A percentile compares a stretch with the other conserved stretches of the same genome.
These are phyloP conservation scores for Adansonia grandidieri DNA, from an alignment of 441 rosid genomes.

Conservation along the genomic window DNA sequence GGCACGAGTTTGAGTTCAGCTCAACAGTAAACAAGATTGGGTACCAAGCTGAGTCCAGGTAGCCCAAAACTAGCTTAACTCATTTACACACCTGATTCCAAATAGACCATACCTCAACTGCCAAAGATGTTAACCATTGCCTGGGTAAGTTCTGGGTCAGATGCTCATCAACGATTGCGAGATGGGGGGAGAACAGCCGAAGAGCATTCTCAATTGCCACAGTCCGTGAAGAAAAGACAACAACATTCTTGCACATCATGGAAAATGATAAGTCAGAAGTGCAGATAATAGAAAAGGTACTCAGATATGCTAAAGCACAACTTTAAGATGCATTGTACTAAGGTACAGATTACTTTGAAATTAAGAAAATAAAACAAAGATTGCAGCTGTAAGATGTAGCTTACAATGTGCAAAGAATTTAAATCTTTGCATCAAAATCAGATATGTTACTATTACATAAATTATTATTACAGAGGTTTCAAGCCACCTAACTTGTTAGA, in stretches of 20 bases:
- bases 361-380: slow-evolving; percentile 1
- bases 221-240: slow-evolving; percentile 90
- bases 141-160: slow-evolving; percentile 80
- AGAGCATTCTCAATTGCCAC: slow-evolving; percentile 88
- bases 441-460: neutral
- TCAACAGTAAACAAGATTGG: neutral
- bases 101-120: slow-evolving; percentile 60
- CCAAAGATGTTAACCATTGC: slow-evolving; percentile 87
- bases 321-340: neutral
- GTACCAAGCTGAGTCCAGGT: neutral
- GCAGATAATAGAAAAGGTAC: slow-evolving; percentile 20
- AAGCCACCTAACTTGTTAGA: neutral
- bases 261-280: slow-evolving; percentile 39
- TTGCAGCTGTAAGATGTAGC: neutral
- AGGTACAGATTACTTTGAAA: neutral
- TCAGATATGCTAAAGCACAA: slow-evolving; percentile 9
- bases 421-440: neutral
- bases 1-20: neutral
- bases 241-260: slow-evolving; percentile 62
- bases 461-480: neutral
- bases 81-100: slow-evolving; percentile 1
- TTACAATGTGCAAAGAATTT: neutral
- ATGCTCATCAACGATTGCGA: slow-evolving; percentile 88
- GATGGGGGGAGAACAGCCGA: slow-evolving; percentile 82
- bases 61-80: neutral